A percentile compares a stretch with the other conserved stretches of the same genome.
These are phyloP conservation scores for Verbena officinalis DNA, from an alignment of 257 asterid genomes.

Conservation along the genomic window DNA sequence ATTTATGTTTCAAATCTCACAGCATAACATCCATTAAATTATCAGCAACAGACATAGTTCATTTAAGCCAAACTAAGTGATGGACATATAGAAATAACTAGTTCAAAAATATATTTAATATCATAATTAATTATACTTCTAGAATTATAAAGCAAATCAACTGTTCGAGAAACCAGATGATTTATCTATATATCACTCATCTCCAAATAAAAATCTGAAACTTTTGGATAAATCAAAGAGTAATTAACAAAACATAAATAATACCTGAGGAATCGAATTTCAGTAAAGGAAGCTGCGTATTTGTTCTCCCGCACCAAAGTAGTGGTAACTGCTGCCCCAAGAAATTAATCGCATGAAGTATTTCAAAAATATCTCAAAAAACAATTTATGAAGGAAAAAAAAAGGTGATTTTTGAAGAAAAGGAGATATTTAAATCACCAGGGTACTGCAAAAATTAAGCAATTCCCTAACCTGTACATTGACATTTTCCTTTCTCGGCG, in stretches of 20 bases:
- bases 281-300: slow-evolving; percentile 3
- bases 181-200: neutral
- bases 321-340: slow-evolving; percentile 10
- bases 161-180: neutral
- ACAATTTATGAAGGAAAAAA: neutral
- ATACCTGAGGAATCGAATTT: slow-evolving; percentile 25
- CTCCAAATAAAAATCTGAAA: neutral
- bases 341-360: slow-evolving; percentile 10
- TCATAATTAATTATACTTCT: too few relatives aligned
- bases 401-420: neutral
- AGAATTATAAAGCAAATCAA: too few relatives aligned
- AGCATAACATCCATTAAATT: neutral
- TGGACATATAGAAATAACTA: too few relatives aligned
- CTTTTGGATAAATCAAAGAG: neutral
- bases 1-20: slow-evolving; percentile 5
- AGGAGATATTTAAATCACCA: neutral
- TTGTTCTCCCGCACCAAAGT: slow-evolving; percentile 11
- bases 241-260: neutral
- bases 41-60: neutral
- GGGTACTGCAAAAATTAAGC: neutral
- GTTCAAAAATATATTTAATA: too few relatives aligned
- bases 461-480: slow-evolving; percentile 20
- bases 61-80: neutral
- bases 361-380: neutral
- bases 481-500: neutral